Evolutionary conservation across 2,329 filamentous ascomycete species (phyloP).

Genomic region (Talaromyces sp.): DNA sequence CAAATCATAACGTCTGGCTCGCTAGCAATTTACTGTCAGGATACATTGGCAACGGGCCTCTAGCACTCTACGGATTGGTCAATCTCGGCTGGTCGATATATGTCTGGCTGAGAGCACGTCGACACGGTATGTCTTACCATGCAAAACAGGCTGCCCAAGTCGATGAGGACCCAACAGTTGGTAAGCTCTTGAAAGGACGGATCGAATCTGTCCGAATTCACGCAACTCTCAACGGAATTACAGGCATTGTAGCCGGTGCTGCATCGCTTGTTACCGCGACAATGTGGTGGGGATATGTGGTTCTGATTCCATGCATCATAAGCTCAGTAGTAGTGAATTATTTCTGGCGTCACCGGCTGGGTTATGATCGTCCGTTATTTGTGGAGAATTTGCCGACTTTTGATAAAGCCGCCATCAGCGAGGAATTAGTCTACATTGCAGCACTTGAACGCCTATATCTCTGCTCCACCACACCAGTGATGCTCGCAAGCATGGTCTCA

Average conservation of each 20-base stretch:
- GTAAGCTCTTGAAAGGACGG: slow-evolving; percentile 30
- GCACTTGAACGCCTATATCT: not conserved
- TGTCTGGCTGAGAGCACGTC: slow-evolving; percentile 42
- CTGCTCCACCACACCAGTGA: not conserved
- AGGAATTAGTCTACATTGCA: not conserved
- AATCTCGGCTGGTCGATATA: slow-evolving; percentile 51
- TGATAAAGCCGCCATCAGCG: not conserved
- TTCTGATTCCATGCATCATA: slow-evolving; percentile 51
- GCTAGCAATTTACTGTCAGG: slow-evolving; percentile 55
- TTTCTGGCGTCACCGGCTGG: slow-evolving; percentile 49
- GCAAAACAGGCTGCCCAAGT: slow-evolving; percentile 13
- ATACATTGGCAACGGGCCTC: slow-evolving; percentile 53
- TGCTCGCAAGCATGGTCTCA: not conserved
- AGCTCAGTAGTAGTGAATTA: slow-evolving; percentile 47
- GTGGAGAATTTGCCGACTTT: not conserved
- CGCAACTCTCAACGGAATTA: slow-evolving; percentile 44
- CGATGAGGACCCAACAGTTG: not conserved
- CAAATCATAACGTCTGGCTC: slow-evolving; percentile 40
- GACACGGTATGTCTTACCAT: slow-evolving; percentile 32
- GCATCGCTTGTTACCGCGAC: slow-evolving; percentile 52
- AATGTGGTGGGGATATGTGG: slow-evolving; percentile 53
- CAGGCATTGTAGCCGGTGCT: slow-evolving; percentile 48
- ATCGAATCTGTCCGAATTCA: slow-evolving; percentile 46
- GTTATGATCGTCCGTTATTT: slow-evolving; percentile 42
- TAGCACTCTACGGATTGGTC: slow-evolving; percentile 49